Evolutionary conservation across 116 monocot species (phyloP).

Genomic region (Iris pallida): DNA sequence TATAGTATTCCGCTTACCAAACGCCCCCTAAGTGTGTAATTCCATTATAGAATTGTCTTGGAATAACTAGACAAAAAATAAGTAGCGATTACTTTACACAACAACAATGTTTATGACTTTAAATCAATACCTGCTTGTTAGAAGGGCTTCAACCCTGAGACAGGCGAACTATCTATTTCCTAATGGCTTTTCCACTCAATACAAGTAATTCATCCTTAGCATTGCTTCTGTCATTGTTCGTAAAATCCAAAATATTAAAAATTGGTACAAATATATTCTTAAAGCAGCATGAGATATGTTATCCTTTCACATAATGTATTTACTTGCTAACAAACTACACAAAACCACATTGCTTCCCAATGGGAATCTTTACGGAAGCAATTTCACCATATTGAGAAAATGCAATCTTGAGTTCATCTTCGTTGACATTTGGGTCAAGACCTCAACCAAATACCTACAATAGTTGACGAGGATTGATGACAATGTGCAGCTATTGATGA

Average conservation of each 20-base stretch:
- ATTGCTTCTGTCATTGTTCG: conserved; percentile 24
- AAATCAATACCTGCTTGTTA: conserved; percentile 42
- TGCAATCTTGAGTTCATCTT: conserved; percentile 45
- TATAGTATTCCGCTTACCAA: no score
- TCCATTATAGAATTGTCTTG: no score
- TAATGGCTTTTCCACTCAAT: conserved; percentile 41
- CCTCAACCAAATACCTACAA: conserved; percentile 83
- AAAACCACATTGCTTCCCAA: conserved; percentile 88
- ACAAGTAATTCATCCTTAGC: conserved; percentile 49
- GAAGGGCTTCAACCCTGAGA: conserved; percentile 56
- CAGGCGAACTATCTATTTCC: conserved; percentile 47
- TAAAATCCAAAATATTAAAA: neutral
- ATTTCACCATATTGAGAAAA: conserved; percentile 84
- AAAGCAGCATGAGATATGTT: no score
- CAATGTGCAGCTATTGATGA: neutral
- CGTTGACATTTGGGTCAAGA: conserved; percentile 62
- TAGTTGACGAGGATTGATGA: neutral
- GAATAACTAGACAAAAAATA: no score
- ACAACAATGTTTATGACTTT: neutral
- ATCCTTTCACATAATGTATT: neutral
- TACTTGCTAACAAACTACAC: conserved; percentile 89
- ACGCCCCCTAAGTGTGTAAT: no score
- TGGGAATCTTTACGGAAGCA: conserved; percentile 78
- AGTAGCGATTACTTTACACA: no score
- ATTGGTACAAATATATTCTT: neutral